Conservation (phyloP, 768 basidiomycete species). For the Suillus occidentalis region DNA sequence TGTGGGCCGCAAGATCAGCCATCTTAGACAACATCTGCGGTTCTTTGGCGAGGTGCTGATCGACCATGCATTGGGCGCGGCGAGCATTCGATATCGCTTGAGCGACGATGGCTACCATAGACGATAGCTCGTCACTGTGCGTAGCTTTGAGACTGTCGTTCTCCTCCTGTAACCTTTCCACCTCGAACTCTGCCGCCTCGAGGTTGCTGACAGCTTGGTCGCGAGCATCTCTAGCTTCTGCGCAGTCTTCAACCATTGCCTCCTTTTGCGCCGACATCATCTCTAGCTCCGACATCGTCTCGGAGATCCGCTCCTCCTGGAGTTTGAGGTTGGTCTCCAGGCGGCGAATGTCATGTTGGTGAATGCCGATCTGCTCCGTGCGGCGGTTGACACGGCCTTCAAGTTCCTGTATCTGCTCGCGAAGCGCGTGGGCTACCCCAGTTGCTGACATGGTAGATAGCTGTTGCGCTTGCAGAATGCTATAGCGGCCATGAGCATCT, state of each 20-base stretch:
- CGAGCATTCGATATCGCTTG: slow-evolving; percentile 37
- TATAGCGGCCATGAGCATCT: slow-evolving; percentile 61
- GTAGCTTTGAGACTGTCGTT: slow-evolving; percentile 20
- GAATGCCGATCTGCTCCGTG: slow-evolving; percentile 74
- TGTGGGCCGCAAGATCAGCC: slow-evolving; percentile 17
- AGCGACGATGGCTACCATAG: slow-evolving; percentile 40
- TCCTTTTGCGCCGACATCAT: slow-evolving; percentile 64
- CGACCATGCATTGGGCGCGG: slow-evolving; percentile 12
- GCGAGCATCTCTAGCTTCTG: slow-evolving; percentile 70
- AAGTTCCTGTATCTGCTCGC: slow-evolving; percentile 66
- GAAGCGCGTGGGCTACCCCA: slow-evolving; percentile 54
- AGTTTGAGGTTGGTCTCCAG: slow-evolving; percentile 73
- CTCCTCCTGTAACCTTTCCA: slow-evolving; percentile 45
- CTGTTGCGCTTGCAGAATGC: slow-evolving; percentile 62
- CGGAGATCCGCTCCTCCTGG: slow-evolving; percentile 71
- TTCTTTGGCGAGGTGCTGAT: slow-evolving; percentile 3
- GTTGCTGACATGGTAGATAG: slow-evolving; percentile 60
- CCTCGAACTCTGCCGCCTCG: slow-evolving; percentile 63
- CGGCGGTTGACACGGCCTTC: slow-evolving; percentile 63
- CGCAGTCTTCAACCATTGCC: slow-evolving; percentile 85
- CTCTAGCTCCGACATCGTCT: slow-evolving; percentile 72
- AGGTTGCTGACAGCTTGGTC: slow-evolving; percentile 57
- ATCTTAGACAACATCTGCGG: slow-evolving; percentile 12
- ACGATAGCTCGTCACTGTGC: slow-evolving; percentile 35
- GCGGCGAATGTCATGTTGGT: slow-evolving; percentile 76